Base-by-base conservation (phyloP, 805 yeast species). In the Brettanomyces custersianus region DNA sequence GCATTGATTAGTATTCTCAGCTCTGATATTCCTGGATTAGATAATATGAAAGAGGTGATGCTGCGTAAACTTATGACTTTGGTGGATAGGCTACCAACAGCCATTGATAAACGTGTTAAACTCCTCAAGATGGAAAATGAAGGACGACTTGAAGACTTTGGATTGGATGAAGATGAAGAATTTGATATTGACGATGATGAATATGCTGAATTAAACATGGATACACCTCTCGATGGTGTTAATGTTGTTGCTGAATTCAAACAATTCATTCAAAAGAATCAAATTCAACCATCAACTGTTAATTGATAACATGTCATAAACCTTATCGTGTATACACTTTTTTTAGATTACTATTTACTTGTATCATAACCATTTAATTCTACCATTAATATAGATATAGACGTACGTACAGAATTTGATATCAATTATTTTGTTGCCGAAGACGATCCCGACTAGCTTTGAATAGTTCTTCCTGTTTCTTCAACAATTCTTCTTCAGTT, bases 401-500 rank as follows among this genome's bases (percentile, higher is more conserved):
- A 12, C 25, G 25, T 22, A 22, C 25, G 28, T 25, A 25, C 28
- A 25, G 28, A n/a, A 8, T n/a, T 25, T 25, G 15, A 17, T 11
- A 25, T 25, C n/a, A 33, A 20, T 24, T 24, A 22, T 35, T 40
- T 16, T 45, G 51, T 36, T 54, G 57, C 17, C 59, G 60, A 23
- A 60, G 47, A 22, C 52, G 44, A 36, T 56, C 57, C 35, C 65
- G 44, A 40, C 62, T 55, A 17, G 60, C 60, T 31, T 84, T 81
- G 61, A 92, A 92, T 40, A 92, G 65, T 55, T 84, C 94, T 51
- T 92, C 96, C 55, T 92, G 98, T 56, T 90, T 94, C 47, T 75
- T 74, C 51, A 92, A 68, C 38, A 92, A 65, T 56, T 92, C 98
- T 56, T 88, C 98, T 54, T 90, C 97, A 2, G 88, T 66, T 44